Conservation (phyloP, 306 rosid species). For the Quercus ilex region DNA sequence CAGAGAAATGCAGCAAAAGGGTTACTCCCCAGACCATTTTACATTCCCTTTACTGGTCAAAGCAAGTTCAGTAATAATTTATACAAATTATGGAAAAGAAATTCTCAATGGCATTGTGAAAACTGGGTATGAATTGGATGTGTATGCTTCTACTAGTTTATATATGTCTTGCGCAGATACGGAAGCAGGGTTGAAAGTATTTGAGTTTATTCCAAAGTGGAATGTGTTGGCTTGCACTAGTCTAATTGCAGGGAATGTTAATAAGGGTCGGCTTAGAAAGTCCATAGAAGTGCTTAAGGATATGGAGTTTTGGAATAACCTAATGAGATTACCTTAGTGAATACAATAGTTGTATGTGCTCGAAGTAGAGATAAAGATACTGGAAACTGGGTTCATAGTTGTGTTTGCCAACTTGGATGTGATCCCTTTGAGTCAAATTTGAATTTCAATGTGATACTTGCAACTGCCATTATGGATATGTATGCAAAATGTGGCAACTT, state of each 20-base stretch:
- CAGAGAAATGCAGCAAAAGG: conserved; percentile 50
- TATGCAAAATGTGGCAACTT: conserved; percentile 74
- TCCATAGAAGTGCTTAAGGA: conserved; percentile 51
- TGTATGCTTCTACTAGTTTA: conserved; percentile 56
- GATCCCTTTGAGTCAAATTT: conserved; percentile 48
- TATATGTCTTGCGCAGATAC: conserved; percentile 49
- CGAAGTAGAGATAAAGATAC: conserved; percentile 51
- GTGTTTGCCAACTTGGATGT: conserved; percentile 43
- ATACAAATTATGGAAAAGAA: conserved; percentile 41
- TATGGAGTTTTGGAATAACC: conserved; percentile 50
- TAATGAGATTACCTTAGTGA: conserved; percentile 72
- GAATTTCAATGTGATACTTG: conserved; percentile 52
- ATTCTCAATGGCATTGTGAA: conserved; percentile 53
- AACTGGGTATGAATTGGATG: conserved; percentile 59
- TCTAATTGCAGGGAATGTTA: conserved; percentile 62
- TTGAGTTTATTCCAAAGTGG: conserved; percentile 58
- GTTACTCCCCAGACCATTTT: conserved; percentile 61
- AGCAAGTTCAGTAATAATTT: conserved; percentile 35
- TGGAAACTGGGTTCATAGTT: conserved; percentile 49
- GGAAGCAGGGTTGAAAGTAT: conserved; percentile 49
- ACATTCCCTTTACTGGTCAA: conserved; percentile 75
- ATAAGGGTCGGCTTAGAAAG: conserved; percentile 18
- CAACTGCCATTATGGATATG: conserved; percentile 68
- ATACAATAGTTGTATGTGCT: conserved; percentile 70
- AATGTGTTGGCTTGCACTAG: conserved; percentile 84